A percentile compares a stretch with the other conserved stretches of the same genome.
Conservation (phyloP, 805 yeast genomes). For the Priceomyces fermenticarens region DNA sequence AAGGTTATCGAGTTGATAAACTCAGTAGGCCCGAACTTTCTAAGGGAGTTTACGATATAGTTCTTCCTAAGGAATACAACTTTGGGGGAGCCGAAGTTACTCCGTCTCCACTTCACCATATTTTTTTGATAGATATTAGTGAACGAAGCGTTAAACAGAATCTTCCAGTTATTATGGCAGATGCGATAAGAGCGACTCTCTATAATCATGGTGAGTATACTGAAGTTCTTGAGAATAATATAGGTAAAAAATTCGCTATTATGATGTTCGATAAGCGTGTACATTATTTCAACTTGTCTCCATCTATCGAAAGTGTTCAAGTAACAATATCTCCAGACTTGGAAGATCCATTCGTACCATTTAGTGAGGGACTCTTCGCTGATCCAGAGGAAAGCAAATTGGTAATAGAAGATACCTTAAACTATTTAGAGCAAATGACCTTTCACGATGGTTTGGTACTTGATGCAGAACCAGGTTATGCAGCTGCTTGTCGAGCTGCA, state of each 20-base stretch:
- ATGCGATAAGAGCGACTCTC: slow-evolving; percentile 62
- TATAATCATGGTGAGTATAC: slow-evolving; percentile 7
- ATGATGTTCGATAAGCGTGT: slow-evolving; percentile 71
- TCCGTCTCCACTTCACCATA: slow-evolving; percentile 57
- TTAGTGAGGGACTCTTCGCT: slow-evolving; percentile 72
- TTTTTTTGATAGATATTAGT: slow-evolving; percentile 71
- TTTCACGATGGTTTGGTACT: slow-evolving; percentile 34
- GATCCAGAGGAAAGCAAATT: slow-evolving; percentile 66
- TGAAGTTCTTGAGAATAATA: slow-evolving; percentile 23
- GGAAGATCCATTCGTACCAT: slow-evolving; percentile 79
- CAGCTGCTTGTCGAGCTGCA: slow-evolving; percentile 75
- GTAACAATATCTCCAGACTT: slow-evolving; percentile 66
- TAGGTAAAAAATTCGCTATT: slow-evolving; percentile 56
- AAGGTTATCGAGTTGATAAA: slow-evolving; percentile 63
- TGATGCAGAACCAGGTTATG: slow-evolving; percentile 67
- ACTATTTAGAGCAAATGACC: slow-evolving; percentile 49
- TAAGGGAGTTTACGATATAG: slow-evolving; percentile 80
- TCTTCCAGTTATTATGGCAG: slow-evolving; percentile 61
- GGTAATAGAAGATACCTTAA: slow-evolving; percentile 66
- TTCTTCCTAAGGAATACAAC: slow-evolving; percentile 74
- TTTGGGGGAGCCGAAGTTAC: slow-evolving; percentile 30
- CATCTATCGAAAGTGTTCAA: slow-evolving; percentile 53
- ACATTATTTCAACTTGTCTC: slow-evolving; percentile 68
- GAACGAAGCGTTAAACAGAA: slow-evolving; percentile 57
- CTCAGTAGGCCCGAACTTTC: slow-evolving; percentile 69